A percentile compares a stretch with the other conserved stretches of the same genome.
phyloP scores from a whole-genome alignment of 768 basidiomycete genomes.

The Podaxis rugospora region DNA sequence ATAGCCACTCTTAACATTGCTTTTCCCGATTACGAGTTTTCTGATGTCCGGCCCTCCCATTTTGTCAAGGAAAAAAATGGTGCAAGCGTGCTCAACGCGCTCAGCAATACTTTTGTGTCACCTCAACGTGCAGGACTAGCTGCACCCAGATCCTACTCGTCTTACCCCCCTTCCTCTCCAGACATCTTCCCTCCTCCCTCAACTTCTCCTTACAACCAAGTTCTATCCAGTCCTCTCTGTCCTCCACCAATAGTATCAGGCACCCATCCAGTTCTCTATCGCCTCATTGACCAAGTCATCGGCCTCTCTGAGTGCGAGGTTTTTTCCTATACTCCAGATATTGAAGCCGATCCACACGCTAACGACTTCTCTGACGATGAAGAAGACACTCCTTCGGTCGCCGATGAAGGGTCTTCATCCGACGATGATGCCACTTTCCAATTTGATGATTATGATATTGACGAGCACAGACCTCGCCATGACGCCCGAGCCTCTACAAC shows the following conservation, averaged over 20 bases:
- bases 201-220: constrained; percentile 59
- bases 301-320: constrained; percentile 91
- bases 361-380: constrained; percentile 77
- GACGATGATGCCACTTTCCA: constrained; percentile 72
- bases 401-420: constrained; percentile 64
- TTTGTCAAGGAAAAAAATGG: constrained; percentile 83
- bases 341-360: constrained; percentile 92
- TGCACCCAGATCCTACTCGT: constrained; percentile 80
- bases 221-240: constrained; percentile 58
- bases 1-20: constrained; percentile 96
- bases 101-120: constrained; percentile 78
- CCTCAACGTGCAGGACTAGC: constrained; percentile 62
- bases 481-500: constrained; percentile 33
- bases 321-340: constrained; percentile 90
- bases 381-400: constrained; percentile 63
- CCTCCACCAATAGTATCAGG: constrained; percentile 73
- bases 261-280: constrained; percentile 86
- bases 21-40: constrained; percentile 97
- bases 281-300: constrained; percentile 85
- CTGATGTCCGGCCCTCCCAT: constrained; percentile 83
- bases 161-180: constrained; percentile 71
- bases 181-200: constrained; percentile 78
- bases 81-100: constrained; percentile 76
- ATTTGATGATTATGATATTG: constrained; percentile 79
- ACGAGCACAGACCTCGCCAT: constrained; percentile 43